Evolutionary conservation across 108 stramenopile species (phyloP), one percentile per base, ranked within the genome.

Genomic region (Tribonema minus): DNA sequence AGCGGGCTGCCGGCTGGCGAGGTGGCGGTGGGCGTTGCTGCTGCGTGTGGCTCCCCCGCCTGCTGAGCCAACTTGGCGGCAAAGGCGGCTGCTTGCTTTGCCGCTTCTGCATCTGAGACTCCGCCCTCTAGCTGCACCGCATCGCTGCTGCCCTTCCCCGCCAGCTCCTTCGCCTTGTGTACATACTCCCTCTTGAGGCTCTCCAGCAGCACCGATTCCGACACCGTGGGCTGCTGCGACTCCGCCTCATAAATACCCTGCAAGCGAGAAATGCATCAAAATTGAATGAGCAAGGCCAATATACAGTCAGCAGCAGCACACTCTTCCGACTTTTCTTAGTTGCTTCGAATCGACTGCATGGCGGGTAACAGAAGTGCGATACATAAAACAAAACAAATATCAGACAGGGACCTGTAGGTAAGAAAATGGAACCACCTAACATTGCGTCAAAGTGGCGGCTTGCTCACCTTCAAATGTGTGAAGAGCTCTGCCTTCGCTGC

Each of bases 131-230:
- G 34, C 29, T 72, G 31, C 20, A 67, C 35, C 26, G 23, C 31
- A 12, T 68, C 1, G 29, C 7, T 39, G 35, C 32, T 67, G 29
- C 61, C 28, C 23, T 30, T 64, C 7, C 41, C 72, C 40, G 20
- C 63, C 6, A 73, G 62, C 72, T 73, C 62, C 63, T 64, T 73
- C 35, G 37, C 36, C 63, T 73, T 73, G n/a, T 25, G 27, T 7
- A 26, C 40, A 34, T 73, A 73, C 37, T 36, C 62, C 62, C 36
- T 41, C 62, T 64, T 73, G 7, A 73, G 63, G 28, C 61, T 36
- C 5, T 73, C 38, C 33, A 73, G 38, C 20, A 73, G 39, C 28
- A 31, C 27, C 27, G 61, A 40, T 0, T 73, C 72, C 25, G 32
- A 32, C 62, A 30, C 26, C 4, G 39, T 33, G 12, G 9, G 23